phyloP scores from a whole-genome alignment of 306 rosid genomes.

The Vachellia pachyceras region DNA sequence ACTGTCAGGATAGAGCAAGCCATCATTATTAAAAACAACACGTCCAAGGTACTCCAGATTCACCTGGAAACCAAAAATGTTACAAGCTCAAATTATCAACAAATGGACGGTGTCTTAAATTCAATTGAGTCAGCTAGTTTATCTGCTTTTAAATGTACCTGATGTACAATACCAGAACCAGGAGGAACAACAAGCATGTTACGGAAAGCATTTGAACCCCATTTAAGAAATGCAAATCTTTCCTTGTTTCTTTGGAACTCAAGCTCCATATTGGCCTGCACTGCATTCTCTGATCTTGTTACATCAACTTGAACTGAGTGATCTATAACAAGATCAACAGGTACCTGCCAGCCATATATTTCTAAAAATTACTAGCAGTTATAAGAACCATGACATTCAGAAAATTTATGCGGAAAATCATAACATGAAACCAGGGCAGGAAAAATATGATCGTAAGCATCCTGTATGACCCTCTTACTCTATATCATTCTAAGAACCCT shows the following conservation, averaged over 20 bases:
- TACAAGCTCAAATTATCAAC: conserved; percentile 31
- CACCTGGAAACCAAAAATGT: conserved; percentile 62
- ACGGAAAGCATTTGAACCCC: conserved; percentile 95
- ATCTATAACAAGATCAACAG: conserved; percentile 97
- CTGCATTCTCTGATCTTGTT: conserved; percentile 91
- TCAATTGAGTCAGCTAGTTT: conserved; percentile 14
- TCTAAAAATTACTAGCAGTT: conserved; percentile 11
- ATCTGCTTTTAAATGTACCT: conserved; percentile 61
- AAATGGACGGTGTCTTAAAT: conserved; percentile 21
- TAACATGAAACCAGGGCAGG: conserved; percentile 4
- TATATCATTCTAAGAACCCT: conserved; percentile 3
- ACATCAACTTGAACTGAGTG: conserved; percentile 99
- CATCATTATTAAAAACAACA: conserved; percentile 91
- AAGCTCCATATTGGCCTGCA: conserved; percentile 96
- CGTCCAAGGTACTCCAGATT: conserved; percentile 98
- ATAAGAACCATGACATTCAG: conserved; percentile 33
- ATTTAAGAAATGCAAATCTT: conserved; percentile 96
- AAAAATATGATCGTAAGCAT: neutral
- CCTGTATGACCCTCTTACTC: neutral
- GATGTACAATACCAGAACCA: conserved; percentile 99
- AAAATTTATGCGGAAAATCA: neutral
- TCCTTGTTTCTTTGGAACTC: conserved; percentile 94
- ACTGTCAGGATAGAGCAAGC: conserved; percentile 96
- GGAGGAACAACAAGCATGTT: conserved; percentile 99
- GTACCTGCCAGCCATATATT: conserved; percentile 63